Evolutionary conservation across 2,329 filamentous ascomycete genomes (phyloP).

Genomic region (Ceratocystis cubensis): DNA sequence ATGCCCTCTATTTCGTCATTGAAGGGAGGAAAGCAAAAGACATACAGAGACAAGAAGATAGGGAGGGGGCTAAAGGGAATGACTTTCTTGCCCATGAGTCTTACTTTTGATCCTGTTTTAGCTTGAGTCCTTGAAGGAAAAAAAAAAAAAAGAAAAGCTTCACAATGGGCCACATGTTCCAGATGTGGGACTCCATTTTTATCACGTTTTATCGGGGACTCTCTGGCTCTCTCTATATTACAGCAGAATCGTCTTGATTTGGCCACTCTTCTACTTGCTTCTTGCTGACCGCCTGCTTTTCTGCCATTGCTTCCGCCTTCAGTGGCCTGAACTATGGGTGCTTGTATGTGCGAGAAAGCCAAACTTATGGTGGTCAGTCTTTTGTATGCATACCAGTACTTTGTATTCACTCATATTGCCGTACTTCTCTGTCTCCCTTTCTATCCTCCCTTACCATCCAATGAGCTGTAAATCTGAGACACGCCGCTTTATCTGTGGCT

Average conservation of each 20-base stretch:
- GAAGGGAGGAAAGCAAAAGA: background rate
- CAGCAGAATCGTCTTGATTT: too few relatives aligned
- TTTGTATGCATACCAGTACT: too few relatives aligned
- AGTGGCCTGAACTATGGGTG: background rate
- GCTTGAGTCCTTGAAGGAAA: background rate
- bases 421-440: background rate
- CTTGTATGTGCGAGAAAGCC: background rate
- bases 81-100: background rate
- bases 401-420: background rate
- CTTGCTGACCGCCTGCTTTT: slow-evolving; percentile 4
- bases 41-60: too few relatives aligned
- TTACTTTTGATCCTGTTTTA: background rate
- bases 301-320: background rate
- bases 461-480: slow-evolving; percentile 6
- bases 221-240: too few relatives aligned
- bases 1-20: slow-evolving; percentile 4
- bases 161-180: background rate
- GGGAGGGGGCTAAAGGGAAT: background rate
- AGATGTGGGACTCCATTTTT: background rate
- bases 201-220: background rate
- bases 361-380: background rate
- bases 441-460: too few relatives aligned
- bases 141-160: background rate
- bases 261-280: background rate
- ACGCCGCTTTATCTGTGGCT: background rate